A percentile compares a stretch with the other conserved stretches of the same genome.
Evolutionary conservation across 805 yeast genomes (phyloP).

Genomic region (Zygoascus flipseniorum): DNA sequence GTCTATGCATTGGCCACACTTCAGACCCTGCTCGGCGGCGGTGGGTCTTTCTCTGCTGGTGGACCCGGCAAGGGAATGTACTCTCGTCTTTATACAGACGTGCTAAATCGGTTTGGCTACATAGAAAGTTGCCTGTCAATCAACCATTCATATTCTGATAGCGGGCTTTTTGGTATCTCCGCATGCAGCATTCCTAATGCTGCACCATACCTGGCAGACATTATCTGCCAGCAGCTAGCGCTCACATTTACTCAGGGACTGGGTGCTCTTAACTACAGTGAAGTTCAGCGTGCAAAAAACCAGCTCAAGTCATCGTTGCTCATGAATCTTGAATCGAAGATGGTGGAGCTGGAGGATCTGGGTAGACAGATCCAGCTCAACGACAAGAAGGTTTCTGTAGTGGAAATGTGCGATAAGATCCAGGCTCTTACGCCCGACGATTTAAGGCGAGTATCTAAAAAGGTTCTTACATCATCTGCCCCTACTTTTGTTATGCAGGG

Average conservation of each 20-base stretch:
- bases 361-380: conserved; percentile 91
- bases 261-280: conserved; percentile 46
- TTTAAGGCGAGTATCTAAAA: conserved; percentile 62
- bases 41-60: conserved; percentile 96
- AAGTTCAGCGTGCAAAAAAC: conserved; percentile 84
- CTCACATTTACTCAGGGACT: conserved; percentile 42
- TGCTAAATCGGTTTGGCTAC: conserved; percentile 82
- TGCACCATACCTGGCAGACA: conserved; percentile 73
- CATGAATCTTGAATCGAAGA: conserved; percentile 87
- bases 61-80: conserved; percentile 99
- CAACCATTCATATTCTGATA: conserved; percentile 82
- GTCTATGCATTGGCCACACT: conserved; percentile 84
- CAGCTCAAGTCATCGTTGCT: conserved; percentile 79
- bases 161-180: conserved; percentile 86
- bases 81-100: conserved; percentile 84
- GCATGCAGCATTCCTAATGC: conserved; percentile 81
- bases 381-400: conserved; percentile 62
- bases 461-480: conserved; percentile 57
- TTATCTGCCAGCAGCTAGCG: conserved; percentile 59
- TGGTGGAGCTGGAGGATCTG: conserved; percentile 91
- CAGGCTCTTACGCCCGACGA: conserved; percentile 60
- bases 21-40: conserved; percentile 90
- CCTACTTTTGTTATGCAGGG: conserved; percentile 93
- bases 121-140: conserved; percentile 83
- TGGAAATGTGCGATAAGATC: conserved; percentile 75